phyloP scores from a whole-genome alignment of 306 rosid species.

The Medicago arabica region DNA sequence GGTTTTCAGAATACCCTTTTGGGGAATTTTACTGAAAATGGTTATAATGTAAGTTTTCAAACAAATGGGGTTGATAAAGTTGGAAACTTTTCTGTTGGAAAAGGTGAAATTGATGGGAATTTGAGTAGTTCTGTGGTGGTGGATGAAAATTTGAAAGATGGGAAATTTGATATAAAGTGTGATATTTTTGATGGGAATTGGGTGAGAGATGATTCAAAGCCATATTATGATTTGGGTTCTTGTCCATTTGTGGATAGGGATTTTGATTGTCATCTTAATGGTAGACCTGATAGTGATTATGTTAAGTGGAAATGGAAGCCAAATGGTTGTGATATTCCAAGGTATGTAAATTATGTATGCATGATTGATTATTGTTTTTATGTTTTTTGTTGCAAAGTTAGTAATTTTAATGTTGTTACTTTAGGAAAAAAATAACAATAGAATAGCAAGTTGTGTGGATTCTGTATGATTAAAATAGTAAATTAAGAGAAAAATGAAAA shows the following conservation, averaged over 20 bases:
- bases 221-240: conserved; percentile 84
- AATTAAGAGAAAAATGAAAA: background rate
- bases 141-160: conserved; percentile 20
- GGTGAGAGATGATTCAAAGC: conserved; percentile 85
- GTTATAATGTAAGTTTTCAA: background rate
- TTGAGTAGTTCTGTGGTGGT: conserved; percentile 15
- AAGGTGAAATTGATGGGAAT: conserved; percentile 37
- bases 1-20: conserved; percentile 39
- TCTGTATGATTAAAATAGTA: conserved; percentile 7
- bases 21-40: conserved; percentile 27
- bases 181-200: conserved; percentile 78
- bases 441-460: conserved; percentile 16
- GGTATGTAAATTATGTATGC: conserved; percentile 50
- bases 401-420: background rate
- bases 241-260: conserved; percentile 81
- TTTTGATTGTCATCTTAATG: conserved; percentile 81
- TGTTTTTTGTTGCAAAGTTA: background rate
- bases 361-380: conserved; percentile 6
- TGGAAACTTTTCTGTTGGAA: conserved; percentile 44
- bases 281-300: conserved; percentile 77
- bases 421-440: background rate
- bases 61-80: conserved; percentile 35
- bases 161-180: conserved; percentile 55
- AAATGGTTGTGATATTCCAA: conserved; percentile 78
- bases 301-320: conserved; percentile 97